A percentile compares a stretch with the other conserved stretches of the same genome.
These are phyloP conservation scores for Colletotrichum shisoi DNA, from an alignment of 2,329 filamentous ascomycete genomes.

Conservation along the genomic window DNA sequence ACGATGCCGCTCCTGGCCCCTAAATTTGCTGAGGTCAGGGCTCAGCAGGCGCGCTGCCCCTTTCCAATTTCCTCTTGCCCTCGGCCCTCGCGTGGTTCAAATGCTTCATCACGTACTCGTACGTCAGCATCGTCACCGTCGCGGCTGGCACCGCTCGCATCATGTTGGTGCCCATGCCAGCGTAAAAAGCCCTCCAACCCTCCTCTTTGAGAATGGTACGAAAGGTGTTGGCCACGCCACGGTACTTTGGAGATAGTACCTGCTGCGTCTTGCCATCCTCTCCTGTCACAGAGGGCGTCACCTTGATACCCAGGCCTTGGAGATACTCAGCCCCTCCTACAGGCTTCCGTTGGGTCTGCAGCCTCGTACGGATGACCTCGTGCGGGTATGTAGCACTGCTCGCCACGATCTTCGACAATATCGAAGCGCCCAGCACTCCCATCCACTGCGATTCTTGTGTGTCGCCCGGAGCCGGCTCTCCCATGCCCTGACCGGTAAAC, in stretches of 20 bases:
- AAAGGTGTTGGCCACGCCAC: conserved; percentile 81
- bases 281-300: conserved; percentile 55
- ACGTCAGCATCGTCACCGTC: conserved; percentile 97
- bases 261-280: conserved; percentile 45
- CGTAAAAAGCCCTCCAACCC: conserved; percentile 96
- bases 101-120: conserved; percentile 75
- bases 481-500: conserved; percentile 91
- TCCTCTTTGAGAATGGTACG: conserved; percentile 87
- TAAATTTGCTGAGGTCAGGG: conserved; percentile 18
- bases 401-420: conserved; percentile 92
- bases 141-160: conserved; percentile 93
- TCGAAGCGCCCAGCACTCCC: conserved; percentile 86
- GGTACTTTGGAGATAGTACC: conserved; percentile 65
- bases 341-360: conserved; percentile 90
- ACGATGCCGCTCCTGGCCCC: conserved; percentile 42
- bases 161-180: conserved; percentile 96
- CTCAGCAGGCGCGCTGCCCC: conserved; percentile 20
- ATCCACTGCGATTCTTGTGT: conserved; percentile 74
- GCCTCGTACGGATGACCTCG: conserved; percentile 89
- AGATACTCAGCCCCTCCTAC: conserved; percentile 63
- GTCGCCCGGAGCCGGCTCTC: conserved; percentile 64
- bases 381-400: conserved; percentile 97
- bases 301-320: conserved; percentile 58
- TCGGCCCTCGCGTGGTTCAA: conserved; percentile 56
- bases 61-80: conserved; percentile 48